These are phyloP conservation scores for Populus hybrid DNA, from an alignment of 441 rosid species.

Conservation along the genomic window DNA sequence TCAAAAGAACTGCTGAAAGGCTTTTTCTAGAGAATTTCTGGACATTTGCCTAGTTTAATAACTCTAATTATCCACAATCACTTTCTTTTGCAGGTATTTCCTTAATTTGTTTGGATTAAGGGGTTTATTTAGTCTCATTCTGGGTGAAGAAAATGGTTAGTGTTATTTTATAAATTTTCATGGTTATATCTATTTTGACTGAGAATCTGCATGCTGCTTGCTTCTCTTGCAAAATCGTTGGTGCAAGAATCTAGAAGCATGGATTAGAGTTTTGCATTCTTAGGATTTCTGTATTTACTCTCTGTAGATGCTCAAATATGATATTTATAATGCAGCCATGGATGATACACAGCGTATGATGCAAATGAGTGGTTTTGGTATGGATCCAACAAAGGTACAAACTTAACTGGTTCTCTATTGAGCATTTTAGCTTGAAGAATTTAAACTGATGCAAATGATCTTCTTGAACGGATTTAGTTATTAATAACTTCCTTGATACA, in stretches of 20 bases:
- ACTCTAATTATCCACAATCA: conserved; percentile 20
- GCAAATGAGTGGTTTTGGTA: conserved; percentile 99
- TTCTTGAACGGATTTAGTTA: not conserved
- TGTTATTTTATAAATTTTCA: conserved; percentile 8
- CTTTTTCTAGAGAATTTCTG: conserved; percentile 13
- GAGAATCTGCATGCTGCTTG: conserved; percentile 5
- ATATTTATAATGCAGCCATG: conserved; percentile 51
- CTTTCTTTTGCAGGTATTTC: conserved; percentile 66
- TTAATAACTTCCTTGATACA: not conserved
- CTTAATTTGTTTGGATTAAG: conserved; percentile 96
- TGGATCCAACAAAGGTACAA: conserved; percentile 79
- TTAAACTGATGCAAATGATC: not conserved
- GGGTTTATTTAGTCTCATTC: conserved; percentile 92
- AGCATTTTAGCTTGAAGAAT: conserved; percentile 10
- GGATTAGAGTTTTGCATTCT: not conserved
- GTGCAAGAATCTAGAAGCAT: not conserved
- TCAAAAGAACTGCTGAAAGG: not conserved
- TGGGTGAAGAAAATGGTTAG: conserved; percentile 98
- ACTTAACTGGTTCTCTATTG: conserved; percentile 10
- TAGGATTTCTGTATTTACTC: not conserved
- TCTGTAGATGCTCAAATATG: not conserved
- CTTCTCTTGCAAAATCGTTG: conserved; percentile 9
- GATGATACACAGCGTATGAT: conserved; percentile 98
- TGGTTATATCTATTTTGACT: conserved; percentile 3
- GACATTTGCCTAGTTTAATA: conserved; percentile 12